Evolutionary conservation across 2,329 filamentous ascomycete species (phyloP).

Genomic region (Metarhizium sp.): DNA sequence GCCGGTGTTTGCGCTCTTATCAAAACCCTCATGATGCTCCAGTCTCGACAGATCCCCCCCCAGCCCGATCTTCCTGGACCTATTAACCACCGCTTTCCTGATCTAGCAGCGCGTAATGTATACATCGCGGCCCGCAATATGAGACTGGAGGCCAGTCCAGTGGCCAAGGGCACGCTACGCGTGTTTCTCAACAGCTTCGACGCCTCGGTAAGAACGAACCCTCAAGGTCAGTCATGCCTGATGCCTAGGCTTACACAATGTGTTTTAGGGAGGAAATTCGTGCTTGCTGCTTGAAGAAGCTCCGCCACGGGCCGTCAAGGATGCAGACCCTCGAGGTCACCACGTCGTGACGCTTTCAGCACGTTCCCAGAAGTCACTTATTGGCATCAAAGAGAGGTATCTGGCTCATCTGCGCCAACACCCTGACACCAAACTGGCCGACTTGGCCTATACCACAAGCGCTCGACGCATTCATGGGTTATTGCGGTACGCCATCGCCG

Average conservation of each 20-base stretch:
- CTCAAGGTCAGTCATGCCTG: neutral
- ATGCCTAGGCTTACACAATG: neutral
- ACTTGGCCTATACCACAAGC: neutral
- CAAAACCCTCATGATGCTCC: slow-evolving; percentile 22
- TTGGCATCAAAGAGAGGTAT: neutral
- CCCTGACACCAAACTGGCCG: neutral
- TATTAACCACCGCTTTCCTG: slow-evolving; percentile 20
- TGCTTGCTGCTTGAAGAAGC: slow-evolving; percentile 6
- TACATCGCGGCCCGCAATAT: slow-evolving; percentile 24
- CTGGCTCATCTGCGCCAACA: neutral
- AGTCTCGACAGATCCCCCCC: slow-evolving; percentile 14
- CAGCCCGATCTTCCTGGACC: slow-evolving; percentile 13
- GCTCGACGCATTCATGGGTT: neutral
- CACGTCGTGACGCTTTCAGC: neutral
- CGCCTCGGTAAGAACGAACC: slow-evolving; percentile 12
- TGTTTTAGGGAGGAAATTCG: slow-evolving; percentile 18
- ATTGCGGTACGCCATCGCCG: neutral
- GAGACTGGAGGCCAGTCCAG: neutral
- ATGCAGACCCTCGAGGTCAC: neutral
- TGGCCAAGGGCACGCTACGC: slow-evolving; percentile 4
- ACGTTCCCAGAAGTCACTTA: neutral
- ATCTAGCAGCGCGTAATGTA: slow-evolving; percentile 11
- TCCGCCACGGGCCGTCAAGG: neutral
- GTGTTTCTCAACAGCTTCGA: slow-evolving; percentile 26
- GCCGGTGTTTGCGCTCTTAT: slow-evolving; percentile 19